Evolutionary conservation across 257 asterid species (phyloP), one percentile per base, ranked within the genome.

Genomic region (Echium plantagineum): DNA sequence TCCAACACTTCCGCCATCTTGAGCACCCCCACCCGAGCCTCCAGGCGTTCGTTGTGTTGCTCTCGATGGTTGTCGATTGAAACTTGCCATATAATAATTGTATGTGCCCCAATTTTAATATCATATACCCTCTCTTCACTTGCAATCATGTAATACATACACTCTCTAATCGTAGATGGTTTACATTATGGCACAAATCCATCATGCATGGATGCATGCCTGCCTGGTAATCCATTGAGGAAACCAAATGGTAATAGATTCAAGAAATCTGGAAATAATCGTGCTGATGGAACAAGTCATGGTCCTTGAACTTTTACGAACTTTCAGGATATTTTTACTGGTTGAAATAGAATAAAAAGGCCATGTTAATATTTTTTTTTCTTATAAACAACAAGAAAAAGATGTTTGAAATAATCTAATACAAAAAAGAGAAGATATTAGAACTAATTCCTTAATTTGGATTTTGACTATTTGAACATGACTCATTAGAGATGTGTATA

Each of bases 41-140:
- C 63, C 77, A 2, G 81, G 76, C 26, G 62, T 68, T 0, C 75
- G 70, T 0, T 59, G 62, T 2, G 74, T 77, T 63, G 84, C 83
- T 72, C 82, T 84, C 1, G 94, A 84, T 52, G 89, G 70, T 73
- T 80, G 87, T 52, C 62, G 75, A 15, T 82, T 47, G 55, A 83
- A 65, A 55, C 77, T 68, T 57, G 85, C 77, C 89, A 81, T 85
- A 57, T 5, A 16, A n/a, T 0, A n/a, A n/a, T n/a, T 28, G 22
- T 21, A 53, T 28, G 22, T 21, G 48, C 10, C 8, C 15, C 48
- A 8, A 42, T 8, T 6, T 42, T 0, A 42, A 42, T 42, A 42
- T 42, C 16, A 1, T 35, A 35, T 42, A 10, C 3, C 0, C 3
- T 9, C 15, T 38, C 48, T 38, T 38, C 48, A 38, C 48, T 9